Evolutionary conservation across 1,284 basidiomycete genomes (phyloP), one percentile per base, ranked within the genome.

Genomic region (Acaromyces ingoldii): DNA sequence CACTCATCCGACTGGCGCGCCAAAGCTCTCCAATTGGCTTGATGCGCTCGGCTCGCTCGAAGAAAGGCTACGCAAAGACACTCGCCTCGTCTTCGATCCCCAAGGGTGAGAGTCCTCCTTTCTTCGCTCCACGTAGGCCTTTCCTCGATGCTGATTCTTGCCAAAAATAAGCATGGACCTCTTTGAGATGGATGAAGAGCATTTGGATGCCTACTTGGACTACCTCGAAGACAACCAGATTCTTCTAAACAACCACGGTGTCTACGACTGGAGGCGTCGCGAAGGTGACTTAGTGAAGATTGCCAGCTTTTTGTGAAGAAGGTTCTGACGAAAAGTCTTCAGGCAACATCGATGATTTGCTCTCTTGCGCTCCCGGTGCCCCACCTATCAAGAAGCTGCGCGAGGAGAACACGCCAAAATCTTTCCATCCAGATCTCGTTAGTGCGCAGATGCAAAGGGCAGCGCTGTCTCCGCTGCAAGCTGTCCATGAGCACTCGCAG

Each of bases 161-260:
- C n/a, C n/a, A n/a, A n/a, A n/a, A n/a, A n/a, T n/a, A n/a, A 33
- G 6, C 4, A 22, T 45, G 21, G 26, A 45, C n/a, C 11, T 30
- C n/a, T 10, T 26, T 5, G 42, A 45, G n/a, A 42, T 51, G 47
- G 30, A 26, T 19, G 40, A 39, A 10, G 40, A 45, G 9, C 44
- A 48, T 26, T 21, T 51, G 2, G 49, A 51, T 28, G 29, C 45
- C 21, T 29, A 46, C 19, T 25, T 51, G 17, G 49, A 48, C 19
- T 51, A 46, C 22, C 38, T 39, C 10, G 49, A 51, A 21, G 22
- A 41, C 7, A 45, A n/a, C 19, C 19, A 31, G 13, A 45, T 45
- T 31, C 24, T 45, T 10, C 10, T 11, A 3, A n/a, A 45, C 17
- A 13, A 25, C 17, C 42, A 28, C 11, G 17, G n/a, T 6, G 42